phyloP scores from a whole-genome alignment of 371 early-diverging fungal genomes.

The Lichtheimia ramosa region DNA sequence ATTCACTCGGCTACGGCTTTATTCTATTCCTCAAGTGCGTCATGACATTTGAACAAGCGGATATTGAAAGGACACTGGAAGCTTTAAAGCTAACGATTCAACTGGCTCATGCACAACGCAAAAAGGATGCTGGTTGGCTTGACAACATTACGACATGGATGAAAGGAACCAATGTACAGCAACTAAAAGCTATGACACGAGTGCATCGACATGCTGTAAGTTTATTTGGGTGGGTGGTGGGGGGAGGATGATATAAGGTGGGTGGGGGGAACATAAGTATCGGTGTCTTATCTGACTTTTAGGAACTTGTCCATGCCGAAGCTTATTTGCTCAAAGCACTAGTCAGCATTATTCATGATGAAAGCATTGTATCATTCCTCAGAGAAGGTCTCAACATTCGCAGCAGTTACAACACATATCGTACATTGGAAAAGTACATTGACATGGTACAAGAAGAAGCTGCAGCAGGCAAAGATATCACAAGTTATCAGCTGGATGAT shows the following conservation, averaged over 20 bases:
- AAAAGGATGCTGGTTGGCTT: conserved; percentile 37
- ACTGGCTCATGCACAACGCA: conserved; percentile 51
- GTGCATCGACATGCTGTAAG: conserved; percentile 69
- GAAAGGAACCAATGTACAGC: conserved; percentile 36
- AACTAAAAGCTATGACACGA: conserved; percentile 60
- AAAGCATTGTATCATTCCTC: conserved; percentile 69
- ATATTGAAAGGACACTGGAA: conserved; percentile 61
- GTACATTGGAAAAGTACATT: conserved; percentile 56
- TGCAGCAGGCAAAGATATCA: conserved; percentile 23
- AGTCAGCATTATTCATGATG: conserved; percentile 66
- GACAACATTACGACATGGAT: conserved; percentile 38
- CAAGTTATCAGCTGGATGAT: conserved; percentile 53
- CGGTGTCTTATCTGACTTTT: conserved; percentile 1
- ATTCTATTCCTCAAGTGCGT: conserved; percentile 63
- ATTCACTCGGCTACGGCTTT: conserved; percentile 68
- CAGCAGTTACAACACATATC: conserved; percentile 62
- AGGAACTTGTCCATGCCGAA: conserved; percentile 77
- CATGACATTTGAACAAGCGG: conserved; percentile 74
- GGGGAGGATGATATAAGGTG: neutral
- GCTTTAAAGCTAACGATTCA: conserved; percentile 59
- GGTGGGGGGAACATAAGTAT: neutral
- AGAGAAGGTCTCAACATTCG: conserved; percentile 76
- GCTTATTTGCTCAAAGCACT: conserved; percentile 67
- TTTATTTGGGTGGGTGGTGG: neutral
- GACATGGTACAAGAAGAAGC: conserved; percentile 42